These are phyloP conservation scores for Avena eriantha DNA, from an alignment of 176 grass and related monocot species.

Conservation along the genomic window DNA sequence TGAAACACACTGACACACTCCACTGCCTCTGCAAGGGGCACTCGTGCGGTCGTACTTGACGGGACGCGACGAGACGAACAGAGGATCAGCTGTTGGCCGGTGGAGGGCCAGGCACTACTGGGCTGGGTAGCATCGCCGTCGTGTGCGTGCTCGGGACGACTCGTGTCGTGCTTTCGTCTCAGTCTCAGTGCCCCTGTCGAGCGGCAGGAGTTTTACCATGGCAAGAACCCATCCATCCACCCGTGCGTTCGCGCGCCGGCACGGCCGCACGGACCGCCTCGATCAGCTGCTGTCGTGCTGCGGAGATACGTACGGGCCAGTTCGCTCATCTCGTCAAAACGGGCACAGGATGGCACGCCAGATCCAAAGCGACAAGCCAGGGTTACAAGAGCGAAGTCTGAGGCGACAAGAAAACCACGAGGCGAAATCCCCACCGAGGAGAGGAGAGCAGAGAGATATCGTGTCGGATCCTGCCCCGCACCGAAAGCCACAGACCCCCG, in stretches of 20 bases:
- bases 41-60: constrained; percentile 5
- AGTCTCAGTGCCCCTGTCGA: too few relatives aligned
- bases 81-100: not conserved
- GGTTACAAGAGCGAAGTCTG: not conserved
- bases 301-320: too few relatives aligned
- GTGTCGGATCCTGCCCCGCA: constrained; percentile 49
- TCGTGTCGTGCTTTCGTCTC: not conserved
- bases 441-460: not conserved
- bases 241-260: not conserved
- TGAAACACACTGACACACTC: constrained; percentile 10
- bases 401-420: not conserved
- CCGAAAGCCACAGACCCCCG: constrained; percentile 39
- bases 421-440: not conserved
- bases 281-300: not conserved
- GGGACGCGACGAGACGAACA: not conserved
- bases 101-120: not conserved
- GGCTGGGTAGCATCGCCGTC: not conserved
- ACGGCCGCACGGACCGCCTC: not conserved
- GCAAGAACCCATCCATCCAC: too few relatives aligned
- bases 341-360: not conserved
- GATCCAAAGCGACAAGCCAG: not conserved
- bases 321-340: not conserved
- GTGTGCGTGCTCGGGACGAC: not conserved
- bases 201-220: too few relatives aligned
- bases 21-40: not conserved